Base-by-base conservation (phyloP, 805 yeast genomes). In the Metschnikowia arizonensis region DNA sequence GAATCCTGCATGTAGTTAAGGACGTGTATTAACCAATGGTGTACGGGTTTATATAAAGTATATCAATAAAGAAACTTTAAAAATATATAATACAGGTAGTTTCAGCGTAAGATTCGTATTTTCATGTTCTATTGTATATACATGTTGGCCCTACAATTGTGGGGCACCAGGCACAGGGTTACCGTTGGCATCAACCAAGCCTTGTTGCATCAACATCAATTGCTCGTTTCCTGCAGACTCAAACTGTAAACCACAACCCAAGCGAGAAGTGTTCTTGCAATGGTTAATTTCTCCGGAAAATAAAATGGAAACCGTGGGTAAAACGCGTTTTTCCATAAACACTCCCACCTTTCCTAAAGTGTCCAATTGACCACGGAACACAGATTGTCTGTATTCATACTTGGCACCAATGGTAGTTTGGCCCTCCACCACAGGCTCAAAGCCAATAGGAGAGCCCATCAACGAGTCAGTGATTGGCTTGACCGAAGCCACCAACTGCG, bases 211-310 rank as follows among this genome's bases (percentile, higher is more conserved):
- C 83, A 86, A 78, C 77, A 87, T 82, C 58, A 88, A 79, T 73
- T 88, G 93, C 73, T 90, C 96, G 61, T 86, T 82, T 63, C 97
- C 97, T 47, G 93, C 91, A 54, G 93, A 83, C 76, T 93, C 98
- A 55, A 93, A 83, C 75, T 91, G 97, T 59, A 93, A 76, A 67
- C 97, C 98, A 58, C 90, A 79, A 63, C 99, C 99, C 55, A 91
- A 72, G 68, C 82, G 85, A 53, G 90, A 83, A 50, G 88, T 73
- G 57, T 69, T 65, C 57, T 71, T 71, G 62, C 75, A 70, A 67
- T 91, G 98, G 71, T 91, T 97, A 51, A 91, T 80, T 71, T 90
- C 96, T 61, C 96, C 96, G 54, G 85, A 79, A 75, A 93, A 89
- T 61, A 88, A 73, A 46, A 93, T 76, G 25, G 96, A 84, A 49